phyloP scores from a whole-genome alignment of 371 early-diverging fungal genomes.

The Scutellospora calospora region DNA sequence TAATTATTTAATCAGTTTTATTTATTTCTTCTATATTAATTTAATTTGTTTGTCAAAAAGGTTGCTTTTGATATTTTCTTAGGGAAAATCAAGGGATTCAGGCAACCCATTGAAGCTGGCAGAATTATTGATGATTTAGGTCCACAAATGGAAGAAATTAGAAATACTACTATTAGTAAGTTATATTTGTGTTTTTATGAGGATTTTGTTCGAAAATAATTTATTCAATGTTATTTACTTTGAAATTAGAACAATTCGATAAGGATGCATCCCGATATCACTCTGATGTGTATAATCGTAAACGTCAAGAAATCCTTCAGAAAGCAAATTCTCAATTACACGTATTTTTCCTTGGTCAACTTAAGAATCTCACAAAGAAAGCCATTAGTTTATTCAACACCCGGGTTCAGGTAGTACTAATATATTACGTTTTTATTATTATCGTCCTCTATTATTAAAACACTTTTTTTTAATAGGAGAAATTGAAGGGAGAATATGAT shows the following conservation, averaged over 20 bases:
- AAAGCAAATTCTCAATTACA: conserved; percentile 82
- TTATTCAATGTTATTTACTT: neutral
- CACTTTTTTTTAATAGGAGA: conserved; percentile 19
- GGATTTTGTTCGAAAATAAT: neutral
- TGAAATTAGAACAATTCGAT: conserved; percentile 72
- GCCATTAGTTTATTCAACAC: conserved; percentile 70
- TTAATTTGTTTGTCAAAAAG: conserved; percentile 44
- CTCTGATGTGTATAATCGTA: conserved; percentile 86
- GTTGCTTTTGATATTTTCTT: conserved; percentile 76
- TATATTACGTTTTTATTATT: neutral
- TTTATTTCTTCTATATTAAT: neutral
- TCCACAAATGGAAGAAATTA: conserved; percentile 64
- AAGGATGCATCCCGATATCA: conserved; percentile 92
- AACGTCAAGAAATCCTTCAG: conserved; percentile 80
- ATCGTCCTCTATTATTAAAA: neutral
- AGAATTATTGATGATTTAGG: conserved; percentile 83
- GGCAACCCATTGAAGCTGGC: conserved; percentile 78
- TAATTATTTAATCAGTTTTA: neutral
- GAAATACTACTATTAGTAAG: conserved; percentile 66
- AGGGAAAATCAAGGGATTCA: conserved; percentile 67
- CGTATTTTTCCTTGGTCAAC: conserved; percentile 83
- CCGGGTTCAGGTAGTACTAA: conserved; percentile 51
- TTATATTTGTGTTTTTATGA: conserved; percentile 9
- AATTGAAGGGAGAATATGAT: conserved; percentile 61
- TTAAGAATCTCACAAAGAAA: conserved; percentile 84